Base-by-base conservation (phyloP, 805 yeast genomes). In the Zygoascus bituminiphila region DNA sequence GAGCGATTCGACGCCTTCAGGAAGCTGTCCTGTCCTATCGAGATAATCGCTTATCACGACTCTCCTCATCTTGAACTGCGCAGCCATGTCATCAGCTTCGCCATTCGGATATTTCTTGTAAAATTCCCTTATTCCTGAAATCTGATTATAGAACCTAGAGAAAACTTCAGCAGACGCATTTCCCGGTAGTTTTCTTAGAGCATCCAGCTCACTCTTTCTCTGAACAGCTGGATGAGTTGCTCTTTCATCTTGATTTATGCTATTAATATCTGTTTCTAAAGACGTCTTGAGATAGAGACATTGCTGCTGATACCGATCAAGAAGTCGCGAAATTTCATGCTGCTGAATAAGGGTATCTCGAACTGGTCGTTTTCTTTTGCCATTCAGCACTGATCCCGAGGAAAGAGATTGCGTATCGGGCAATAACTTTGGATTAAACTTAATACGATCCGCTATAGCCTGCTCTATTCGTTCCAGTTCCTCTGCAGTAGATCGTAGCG, bases 401-500 rank as follows among this genome's bases (percentile, higher is more conserved):
- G 55, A 56, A 10, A 49, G 51, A 6, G 47, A 26, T 9, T 42
- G 48, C 0, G 62, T 61, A 5, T 59, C 61, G 2, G 71, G 73
- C 36, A 76, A 71, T 1, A 85, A 51, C 15, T 67, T 70, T 0
- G 91, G 88, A 57, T 84, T 82, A 38, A 58, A 68, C 3, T 39
- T 35, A 2, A 88, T 65, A 46, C 97, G 68, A 42, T 73, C 74
- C 0, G 82, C 64, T 0, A 88, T 71, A 0, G 87, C 87, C 24
- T 65, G 57, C 57, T 89, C 94, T 2, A 91, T 73, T 2, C 77
- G 65, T 53, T 89, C 95, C 17, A 85, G 62, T 59, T 84, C 93
- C 57, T 66, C 69, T 15, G 56, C 44, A 21, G 57, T 53, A 7
- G 49, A 51, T 24, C 67, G 46, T 35, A 47, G 47, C 20, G 51